Conservation (phyloP, 2,329 filamentous ascomycete genomes). For the Calycina marina region DNA sequence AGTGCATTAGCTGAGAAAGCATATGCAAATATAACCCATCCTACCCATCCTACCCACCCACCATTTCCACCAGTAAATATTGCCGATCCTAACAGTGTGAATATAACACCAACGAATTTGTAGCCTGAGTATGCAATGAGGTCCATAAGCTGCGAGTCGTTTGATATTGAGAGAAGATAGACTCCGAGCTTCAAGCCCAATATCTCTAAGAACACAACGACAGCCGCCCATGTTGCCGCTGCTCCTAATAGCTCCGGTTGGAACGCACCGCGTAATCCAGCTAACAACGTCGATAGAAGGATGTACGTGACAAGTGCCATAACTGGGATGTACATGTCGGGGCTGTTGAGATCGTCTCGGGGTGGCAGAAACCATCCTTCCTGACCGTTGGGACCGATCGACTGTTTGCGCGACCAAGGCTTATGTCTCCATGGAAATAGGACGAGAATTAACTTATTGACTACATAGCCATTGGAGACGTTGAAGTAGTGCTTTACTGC, state of each 20-base stretch:
- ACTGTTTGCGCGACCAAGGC: conserved; percentile 88
- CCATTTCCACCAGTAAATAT: conserved; percentile 64
- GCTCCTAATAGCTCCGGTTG: conserved; percentile 86
- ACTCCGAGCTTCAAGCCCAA: conserved; percentile 81
- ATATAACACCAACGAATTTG: conserved; percentile 95
- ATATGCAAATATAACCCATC: conserved; percentile 81
- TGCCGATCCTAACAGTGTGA: conserved; percentile 69
- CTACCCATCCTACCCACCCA: conserved; percentile 75
- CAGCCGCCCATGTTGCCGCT: conserved; percentile 60
- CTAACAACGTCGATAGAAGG: conserved; percentile 78
- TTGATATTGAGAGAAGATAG: conserved; percentile 86
- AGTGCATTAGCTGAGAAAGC: conserved; percentile 90
- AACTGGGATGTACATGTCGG: conserved; percentile 98
- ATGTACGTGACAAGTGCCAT: conserved; percentile 99
- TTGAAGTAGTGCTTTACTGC: conserved; percentile 99
- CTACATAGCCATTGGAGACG: conserved; percentile 92
- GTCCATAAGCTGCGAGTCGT: conserved; percentile 85
- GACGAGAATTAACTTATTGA: conserved; percentile 84
- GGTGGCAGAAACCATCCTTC: conserved; percentile 77
- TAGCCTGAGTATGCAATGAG: conserved; percentile 94
- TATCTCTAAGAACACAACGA: conserved; percentile 77
- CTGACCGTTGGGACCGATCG: conserved; percentile 52
- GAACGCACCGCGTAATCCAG: conserved; percentile 80
- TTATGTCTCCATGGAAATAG: conserved; percentile 96
- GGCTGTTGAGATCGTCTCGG: conserved; percentile 89